Evolutionary conservation across 345 rosid genomes (phyloP), one percentile per base, ranked within the genome.

Genomic region (Melaleuca alternifolia): DNA sequence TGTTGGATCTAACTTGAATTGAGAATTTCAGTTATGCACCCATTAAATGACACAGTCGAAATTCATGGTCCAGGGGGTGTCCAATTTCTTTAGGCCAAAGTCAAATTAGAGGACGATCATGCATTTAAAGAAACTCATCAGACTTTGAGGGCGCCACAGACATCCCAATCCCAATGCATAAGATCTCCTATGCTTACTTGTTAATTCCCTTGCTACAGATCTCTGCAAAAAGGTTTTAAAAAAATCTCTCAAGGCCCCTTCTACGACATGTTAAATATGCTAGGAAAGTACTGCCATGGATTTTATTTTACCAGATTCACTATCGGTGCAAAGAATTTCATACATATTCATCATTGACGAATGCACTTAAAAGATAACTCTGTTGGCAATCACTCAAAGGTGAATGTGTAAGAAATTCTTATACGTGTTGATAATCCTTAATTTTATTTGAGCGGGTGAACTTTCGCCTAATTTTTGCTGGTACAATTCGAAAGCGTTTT

Each of bases 321-420:
- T 13, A 37, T 37, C 14, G 6, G 81, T 71, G 81, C n/a, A n/a
- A 59, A 59, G 37, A 59, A n/a, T 71, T 71, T 71, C 48, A 37
- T 71, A 71, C 81, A 18, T 3, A 37, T 37, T 37, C 11, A 71
- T 1, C 11, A 3, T 71, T 37, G 23, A 71, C 24, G 18, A 4
- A 24, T 71, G 33, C n/a, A 59, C 18, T 0, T 59, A 59, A 59
- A 59, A 59, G 18, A 59, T 6, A n/a, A 14, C 16, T 59, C 4
- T 59, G 9, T 59, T 59, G 71, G n/a, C 4, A 6, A n/a, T 59
- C 33, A 6, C n/a, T 12, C n/a, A 59, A 59, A 12, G 71, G 18
- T 59, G 11, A 59, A 59, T 0, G 4, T 59, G 18, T 8, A 12
- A 5, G 0, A 23, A 1, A 23, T 56, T 4, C 24, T 24, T 23